Evolutionary conservation across 148 eudicot species (phyloP).

Genomic region (Chenopodium quinoa): DNA sequence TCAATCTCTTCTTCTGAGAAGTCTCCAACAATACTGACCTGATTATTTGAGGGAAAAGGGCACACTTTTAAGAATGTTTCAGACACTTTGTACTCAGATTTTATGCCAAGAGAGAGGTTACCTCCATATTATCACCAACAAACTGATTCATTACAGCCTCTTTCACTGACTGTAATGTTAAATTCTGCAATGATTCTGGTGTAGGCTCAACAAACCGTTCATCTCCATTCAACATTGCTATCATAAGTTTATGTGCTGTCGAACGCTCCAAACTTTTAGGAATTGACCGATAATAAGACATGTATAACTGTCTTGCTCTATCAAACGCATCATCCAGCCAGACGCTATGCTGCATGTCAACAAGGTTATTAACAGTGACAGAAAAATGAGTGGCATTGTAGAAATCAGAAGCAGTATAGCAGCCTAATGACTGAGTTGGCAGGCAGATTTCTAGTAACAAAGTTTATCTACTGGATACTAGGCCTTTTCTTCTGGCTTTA

Average conservation of each 20-base stretch:
- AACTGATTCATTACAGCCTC: slow-evolving; percentile 95
- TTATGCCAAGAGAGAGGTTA: slow-evolving; percentile 21
- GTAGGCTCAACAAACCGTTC: slow-evolving; percentile 98
- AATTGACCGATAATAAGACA: slow-evolving; percentile 93
- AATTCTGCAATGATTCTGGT: slow-evolving; percentile 72
- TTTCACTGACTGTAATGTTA: slow-evolving; percentile 71
- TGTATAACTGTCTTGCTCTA: slow-evolving; percentile 88
- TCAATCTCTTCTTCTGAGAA: slow-evolving; percentile 95
- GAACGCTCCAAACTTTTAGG: slow-evolving; percentile 99
- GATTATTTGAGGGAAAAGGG: slow-evolving; percentile 16
- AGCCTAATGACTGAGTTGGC: background rate
- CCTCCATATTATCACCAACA: slow-evolving; percentile 93
- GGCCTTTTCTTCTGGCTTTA: background rate
- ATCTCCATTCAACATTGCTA: slow-evolving; percentile 95
- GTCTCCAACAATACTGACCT: slow-evolving; percentile 98
- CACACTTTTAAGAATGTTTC: background rate
- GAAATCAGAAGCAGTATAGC: background rate
- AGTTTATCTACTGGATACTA: background rate
- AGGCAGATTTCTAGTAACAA: background rate
- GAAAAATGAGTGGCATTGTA: slow-evolving; percentile 7
- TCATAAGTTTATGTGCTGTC: slow-evolving; percentile 91
- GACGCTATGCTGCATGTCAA: slow-evolving; percentile 86
- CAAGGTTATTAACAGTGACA: slow-evolving; percentile 5
- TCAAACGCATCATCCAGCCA: slow-evolving; percentile 99
- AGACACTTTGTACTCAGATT: background rate